Evolutionary conservation across 345 rosid genomes (phyloP), one percentile per base, ranked within the genome.

Genomic region (Citrus reticulata): DNA sequence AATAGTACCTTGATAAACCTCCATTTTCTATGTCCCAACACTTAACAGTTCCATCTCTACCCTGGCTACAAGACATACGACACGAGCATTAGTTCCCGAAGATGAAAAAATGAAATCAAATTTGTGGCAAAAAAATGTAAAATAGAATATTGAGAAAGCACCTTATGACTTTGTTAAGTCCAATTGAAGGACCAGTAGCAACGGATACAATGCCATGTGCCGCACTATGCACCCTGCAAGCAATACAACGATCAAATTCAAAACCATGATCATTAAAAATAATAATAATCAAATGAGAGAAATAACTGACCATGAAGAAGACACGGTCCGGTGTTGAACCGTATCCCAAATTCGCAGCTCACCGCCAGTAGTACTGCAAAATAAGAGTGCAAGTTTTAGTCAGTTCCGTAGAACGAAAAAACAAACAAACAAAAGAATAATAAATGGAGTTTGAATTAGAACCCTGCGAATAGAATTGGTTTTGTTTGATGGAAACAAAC

Each of bases 1-100:
- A 10, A 42, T 46, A 46, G 49, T 80, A 93, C 98, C 98, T 91
- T 59, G 97, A 89, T 11, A 95, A 81, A 82, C 92, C 98, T 75
- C 97, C 97, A 80, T 91, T 90, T 79, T 80, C 91, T 61, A 96
- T 79, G 83, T 89, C 97, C 99, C 98, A 96, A 78, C 89, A 87
- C 88, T 96, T 94, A 2, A 94, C 93, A 83, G 95, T 92, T 83
- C 98, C 98, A 87, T 96, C 98, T 86, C 92, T 90, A 20, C 98
- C 99, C 84, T 95, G 99, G 82, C 98, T 93, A 86, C 68, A 75
- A n/a, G 19, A 55, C 7, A 32, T 8, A 29, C 39, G 73, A 74
- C 29, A 7, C 7, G 67, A 34, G 9, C 61, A 42, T 65, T n/a
- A 61, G 49, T 59, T 68, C 17, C 24, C 30, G 68, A 24, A 62